Percentiles rank a stretch among this genome's conserved stretches.
phyloP scores from a whole-genome alignment of 2,329 filamentous ascomycete genomes.

The Aspergillus sp. region DNA sequence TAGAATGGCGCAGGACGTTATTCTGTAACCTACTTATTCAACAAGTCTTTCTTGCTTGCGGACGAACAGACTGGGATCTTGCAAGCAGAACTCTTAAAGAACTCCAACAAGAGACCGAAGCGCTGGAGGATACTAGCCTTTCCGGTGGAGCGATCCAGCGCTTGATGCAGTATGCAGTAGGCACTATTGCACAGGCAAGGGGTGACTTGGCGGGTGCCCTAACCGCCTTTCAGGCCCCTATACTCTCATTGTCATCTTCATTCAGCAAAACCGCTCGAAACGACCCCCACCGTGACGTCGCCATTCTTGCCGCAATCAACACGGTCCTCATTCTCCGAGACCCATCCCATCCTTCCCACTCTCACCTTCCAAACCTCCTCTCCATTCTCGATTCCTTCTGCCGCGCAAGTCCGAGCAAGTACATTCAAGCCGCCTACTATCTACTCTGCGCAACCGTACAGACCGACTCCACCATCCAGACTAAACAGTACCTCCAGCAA shows the following conservation, averaged over 20 bases:
- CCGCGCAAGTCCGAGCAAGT: conserved; percentile 69
- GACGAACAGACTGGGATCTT: conserved; percentile 70
- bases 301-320: conserved; percentile 68
- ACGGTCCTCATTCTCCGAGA: conserved; percentile 74
- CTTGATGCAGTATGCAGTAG: conserved; percentile 72
- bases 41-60: conserved; percentile 70
- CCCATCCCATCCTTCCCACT: conserved; percentile 60
- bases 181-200: conserved; percentile 75
- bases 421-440: conserved; percentile 77
- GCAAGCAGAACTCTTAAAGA: conserved; percentile 63
- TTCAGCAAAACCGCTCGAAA: conserved; percentile 45
- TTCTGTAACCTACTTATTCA: conserved; percentile 73
- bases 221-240: conserved; percentile 64
- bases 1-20: conserved; percentile 68
- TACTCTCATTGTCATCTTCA: conserved; percentile 58
- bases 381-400: conserved; percentile 71
- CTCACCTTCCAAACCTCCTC: conserved; percentile 64
- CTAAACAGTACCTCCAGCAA: conserved; percentile 76
- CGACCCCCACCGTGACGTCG: conserved; percentile 65
- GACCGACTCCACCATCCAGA: conserved; percentile 71
- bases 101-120: conserved; percentile 54
- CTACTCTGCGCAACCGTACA: conserved; percentile 73
- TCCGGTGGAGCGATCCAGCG: conserved; percentile 50
- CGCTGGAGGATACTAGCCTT: conserved; percentile 44
- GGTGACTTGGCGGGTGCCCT: conserved; percentile 74